Base-by-base conservation (phyloP, 2,329 filamentous ascomycete species). In the Aspergillus vadensis region DNA sequence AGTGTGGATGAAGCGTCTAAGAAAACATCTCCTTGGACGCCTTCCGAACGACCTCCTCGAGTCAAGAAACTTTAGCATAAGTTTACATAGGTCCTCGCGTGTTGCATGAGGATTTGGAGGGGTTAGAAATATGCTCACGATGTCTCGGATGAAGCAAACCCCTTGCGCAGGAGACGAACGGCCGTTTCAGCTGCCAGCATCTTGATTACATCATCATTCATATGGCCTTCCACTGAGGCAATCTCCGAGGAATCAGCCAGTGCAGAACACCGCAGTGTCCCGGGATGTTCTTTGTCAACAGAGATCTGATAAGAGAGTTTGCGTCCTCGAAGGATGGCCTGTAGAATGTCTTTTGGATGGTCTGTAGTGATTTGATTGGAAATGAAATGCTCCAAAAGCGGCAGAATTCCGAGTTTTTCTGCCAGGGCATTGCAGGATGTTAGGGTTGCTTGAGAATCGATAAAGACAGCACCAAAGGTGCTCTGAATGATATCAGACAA, bases 401-500 rank as follows among this genome's bases (percentile, higher is more conserved):
- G 53, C n/a, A 55, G 9, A 21, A 55, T 55, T 14, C 15, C 39
- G 23, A 55, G 32, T 19, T 27, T 55, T 30, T 55, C 38, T 23
- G 53, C 53, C 7, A 55, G 17, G 23, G 19, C 25, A 9, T 44
- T 9, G 44, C 53, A 55, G 17, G n/a, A 8, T n/a, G 23, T 9
- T 44, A 25, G 21, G 21, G 14, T 47, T 14, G 53, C 53, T 6
- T 19, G 12, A 44, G 53, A 55, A 23, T 55, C 53, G 9, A 55
- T 41, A 19, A 23, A 55, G n/a, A 44, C 17, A 21, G 53, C 32
- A 25, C 53, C 53, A 19, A 55, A 55, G 8, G 47, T 44, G 17
- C 53, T 55, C 23, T 55, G 36, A 36, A 44, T 23, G 12, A 44
- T 41, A 36, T 47, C 39, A 23, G 53, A 55, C 8, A 55, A 36